These are phyloP conservation scores for Ramaria rubella DNA, from an alignment of 768 basidiomycete species.

Conservation along the genomic window DNA sequence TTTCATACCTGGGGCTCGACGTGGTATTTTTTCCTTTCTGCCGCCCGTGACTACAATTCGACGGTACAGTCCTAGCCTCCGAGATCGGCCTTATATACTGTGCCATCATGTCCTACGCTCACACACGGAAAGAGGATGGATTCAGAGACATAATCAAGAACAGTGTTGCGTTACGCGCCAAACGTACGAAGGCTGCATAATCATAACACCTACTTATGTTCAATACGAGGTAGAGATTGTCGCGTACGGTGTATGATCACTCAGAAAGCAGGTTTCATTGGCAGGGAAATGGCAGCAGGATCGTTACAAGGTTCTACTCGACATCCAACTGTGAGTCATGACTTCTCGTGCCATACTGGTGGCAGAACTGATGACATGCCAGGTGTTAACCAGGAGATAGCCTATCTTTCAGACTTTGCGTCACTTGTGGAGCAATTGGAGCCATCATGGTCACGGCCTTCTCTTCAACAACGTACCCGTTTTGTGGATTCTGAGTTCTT, in stretches of 20 bases:
- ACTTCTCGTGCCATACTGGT: too few species aligned
- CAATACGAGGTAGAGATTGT: constrained; percentile 51
- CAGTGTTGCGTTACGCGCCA: constrained; percentile 67
- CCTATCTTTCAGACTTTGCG: constrained; percentile 64
- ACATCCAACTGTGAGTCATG: constrained; percentile 63
- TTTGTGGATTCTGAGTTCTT: constrained; percentile 76
- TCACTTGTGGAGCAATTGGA: constrained; percentile 69
- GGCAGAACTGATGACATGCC: too few species aligned
- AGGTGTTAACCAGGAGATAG: too few species aligned
- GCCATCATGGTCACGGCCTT: constrained; percentile 69
- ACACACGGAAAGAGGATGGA: constrained; percentile 45
- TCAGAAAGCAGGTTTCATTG: constrained; percentile 54
- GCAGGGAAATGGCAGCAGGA: constrained; percentile 75
- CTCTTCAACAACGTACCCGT: constrained; percentile 66
- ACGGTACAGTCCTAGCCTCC: constrained; percentile 57
- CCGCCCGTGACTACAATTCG: constrained; percentile 73
- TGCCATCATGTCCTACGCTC: constrained; percentile 65
- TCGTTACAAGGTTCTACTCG: constrained; percentile 62
- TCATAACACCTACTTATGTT: constrained; percentile 50
- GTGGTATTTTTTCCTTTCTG: constrained; percentile 59
- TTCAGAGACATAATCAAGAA: constrained; percentile 52
- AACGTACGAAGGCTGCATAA: constrained; percentile 58
- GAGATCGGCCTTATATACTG: constrained; percentile 73
- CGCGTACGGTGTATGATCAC: background rate
- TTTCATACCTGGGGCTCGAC: constrained; percentile 4